Base-by-base conservation (phyloP, 2,329 filamentous ascomycete genomes). In the Ceratocystis ficicola region DNA sequence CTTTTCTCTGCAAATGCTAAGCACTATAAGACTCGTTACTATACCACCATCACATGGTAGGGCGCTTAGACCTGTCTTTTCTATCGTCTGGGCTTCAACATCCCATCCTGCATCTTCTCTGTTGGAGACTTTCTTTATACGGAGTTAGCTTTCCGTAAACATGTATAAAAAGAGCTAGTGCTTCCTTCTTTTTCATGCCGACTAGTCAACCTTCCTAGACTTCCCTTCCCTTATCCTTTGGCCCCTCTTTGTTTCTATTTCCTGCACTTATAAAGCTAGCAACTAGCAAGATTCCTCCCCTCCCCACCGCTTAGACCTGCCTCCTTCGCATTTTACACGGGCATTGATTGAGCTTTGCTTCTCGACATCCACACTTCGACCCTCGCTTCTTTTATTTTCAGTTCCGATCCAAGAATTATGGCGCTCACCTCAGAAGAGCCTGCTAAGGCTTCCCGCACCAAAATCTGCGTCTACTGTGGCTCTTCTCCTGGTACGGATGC, bases 401-500 rank as follows among this genome's bases (percentile, higher is more conserved):
- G 6, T 61, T 69, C 66, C 66, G 65, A 62, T n/a, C 10, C 2
- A 46, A 62, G 69, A 66, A 66, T 66, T 20, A 71, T 71, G 63
- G 70, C 70, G 46, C 65, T 68, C 62, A 66, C 72, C 65, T 59
- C 55, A 36, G 55, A 59, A 20, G 28, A 73, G 74, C 68, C 71
- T 72, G 68, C 71, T 71, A 59, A 36, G 32, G 61, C 46, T 36
- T 72, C 75, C 63, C 77, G 75, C 69, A 77, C 87, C 68, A 89
- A 89, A 69, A 87, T 96, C 74, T 95, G 90, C 75, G 93, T 97
- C 70, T 97, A 96, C 82, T 97, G 94, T 78, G 94, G 93, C 73
- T 85, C 94, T 64, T 87, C 84, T 7, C 75, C 82, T 17, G 94
- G 94, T 62, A 85, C 80, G 63, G 87, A 84, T 69, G 86, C 89